These are phyloP conservation scores for Leccinum angustisporum DNA, from an alignment of 1,284 basidiomycete genomes.

Conservation along the genomic window DNA sequence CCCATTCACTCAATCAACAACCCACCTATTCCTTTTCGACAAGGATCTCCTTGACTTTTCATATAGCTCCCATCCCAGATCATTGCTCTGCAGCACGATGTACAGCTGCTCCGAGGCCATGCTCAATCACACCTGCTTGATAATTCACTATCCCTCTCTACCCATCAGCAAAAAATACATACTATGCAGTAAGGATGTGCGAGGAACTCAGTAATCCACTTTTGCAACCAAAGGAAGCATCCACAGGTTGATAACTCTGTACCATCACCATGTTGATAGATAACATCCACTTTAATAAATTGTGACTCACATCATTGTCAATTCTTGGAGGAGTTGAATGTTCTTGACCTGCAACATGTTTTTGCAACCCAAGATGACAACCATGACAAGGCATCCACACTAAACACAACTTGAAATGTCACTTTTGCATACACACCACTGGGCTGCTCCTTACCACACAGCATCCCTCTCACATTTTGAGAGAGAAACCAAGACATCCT, in stretches of 20 bases:
- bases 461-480: conserved; percentile 44
- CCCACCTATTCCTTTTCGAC: conserved; percentile 83
- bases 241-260: conserved; percentile 65
- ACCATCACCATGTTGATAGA: conserved; percentile 16
- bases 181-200: conserved; percentile 80
- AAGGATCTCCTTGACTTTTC: conserved; percentile 70
- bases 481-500: conserved; percentile 52
- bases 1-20: conserved; percentile 6
- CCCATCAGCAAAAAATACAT: conserved; percentile 25
- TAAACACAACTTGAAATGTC: conserved; percentile 33
- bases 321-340: conserved; percentile 70
- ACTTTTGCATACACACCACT: conserved; percentile 23
- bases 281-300: conserved; percentile 16
- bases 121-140: conserved; percentile 66
- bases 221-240: conserved; percentile 45
- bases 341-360: conserved; percentile 73
- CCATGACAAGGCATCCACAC: conserved; percentile 42
- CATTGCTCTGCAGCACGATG: conserved; percentile 66
- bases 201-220: conserved; percentile 59
- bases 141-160: conserved; percentile 9
- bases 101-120: conserved; percentile 85
- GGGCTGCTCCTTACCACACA: conserved; percentile 45
- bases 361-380: conserved; percentile 57
- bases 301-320: conserved; percentile 74
- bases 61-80: conserved; percentile 62